Evolutionary conservation across 148 eudicot genomes (phyloP), one percentile per base, ranked within the genome.

Genomic region (Oxyria digyna): DNA sequence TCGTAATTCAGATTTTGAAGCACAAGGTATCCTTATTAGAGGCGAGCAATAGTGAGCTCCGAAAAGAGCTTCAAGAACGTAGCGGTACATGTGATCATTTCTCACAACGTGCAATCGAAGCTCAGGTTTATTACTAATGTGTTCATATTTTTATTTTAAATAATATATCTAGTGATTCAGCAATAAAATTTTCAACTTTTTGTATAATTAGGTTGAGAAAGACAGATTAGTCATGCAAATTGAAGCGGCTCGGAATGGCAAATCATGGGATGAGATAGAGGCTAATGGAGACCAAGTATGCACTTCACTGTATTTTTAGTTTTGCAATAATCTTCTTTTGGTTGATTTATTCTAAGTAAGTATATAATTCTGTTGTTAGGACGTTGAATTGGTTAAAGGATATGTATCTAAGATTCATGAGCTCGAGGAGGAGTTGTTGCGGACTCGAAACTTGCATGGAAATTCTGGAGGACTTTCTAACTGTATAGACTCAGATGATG

Each of bases 11-110:
- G 99, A 88, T 84, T 69, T 83, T 94, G 45, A 90, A 88, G 86
- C 96, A 87, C 73, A 94, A 94, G 75, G 80, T 94, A 72, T 82
- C 93, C 38, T 76, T 91, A 81, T 92, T 94, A 67, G 99, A 94
- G 78, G 86, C 87, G 65, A 91, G 89, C 80, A 94, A 94, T 70
- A 72, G 81, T 68, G 96, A 94, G 76, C 74, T 94, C 33, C 86
- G 83, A n/a, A 77, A 78, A 42, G 96, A 87, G 76, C 96, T 91
- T 69, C 81, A 87, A 75, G 89, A 91, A 74, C 82, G 81, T 12
- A 72, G 78, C 55, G 77, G 80, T 41, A 81, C 80, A 62, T 85
- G 85, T 81, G 91, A 94, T 73, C 91, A 84, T 78, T 73, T 94
- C 42, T 70, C 85, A 1, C 91, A 89, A 46, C 87, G 86, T 65